Conservation (phyloP, 2,329 filamentous ascomycete species). For the Botryotinia globosa region DNA sequence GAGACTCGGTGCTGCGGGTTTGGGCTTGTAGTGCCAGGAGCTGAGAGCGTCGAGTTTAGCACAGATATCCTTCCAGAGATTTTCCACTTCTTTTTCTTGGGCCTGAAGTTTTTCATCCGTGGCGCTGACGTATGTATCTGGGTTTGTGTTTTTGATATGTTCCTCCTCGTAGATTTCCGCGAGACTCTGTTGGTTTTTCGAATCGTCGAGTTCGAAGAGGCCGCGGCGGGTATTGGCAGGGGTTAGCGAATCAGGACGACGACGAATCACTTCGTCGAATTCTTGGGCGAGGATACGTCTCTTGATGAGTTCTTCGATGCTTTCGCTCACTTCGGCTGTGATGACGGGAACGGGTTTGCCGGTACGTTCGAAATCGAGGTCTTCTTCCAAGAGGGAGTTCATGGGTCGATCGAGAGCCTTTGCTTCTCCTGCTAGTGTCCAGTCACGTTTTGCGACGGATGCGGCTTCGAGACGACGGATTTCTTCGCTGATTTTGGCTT, state of each 20-base stretch:
- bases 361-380: constrained; percentile 91
- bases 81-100: constrained; percentile 79
- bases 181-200: constrained; percentile 80
- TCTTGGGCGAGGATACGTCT: constrained; percentile 83
- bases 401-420: constrained; percentile 75
- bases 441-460: constrained; percentile 85
- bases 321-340: constrained; percentile 84
- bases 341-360: constrained; percentile 95
- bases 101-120: constrained; percentile 78
- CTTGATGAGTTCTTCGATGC: constrained; percentile 92
- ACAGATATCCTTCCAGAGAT: constrained; percentile 77
- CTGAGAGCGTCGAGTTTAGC: constrained; percentile 82
- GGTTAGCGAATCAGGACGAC: constrained; percentile 71
- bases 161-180: constrained; percentile 95
- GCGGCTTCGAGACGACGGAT: constrained; percentile 88
- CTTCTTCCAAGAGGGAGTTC: constrained; percentile 91
- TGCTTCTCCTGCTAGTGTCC: constrained; percentile 88
- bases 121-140: constrained; percentile 74
- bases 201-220: constrained; percentile 72
- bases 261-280: constrained; percentile 86
- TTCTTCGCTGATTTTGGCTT: constrained; percentile 82
- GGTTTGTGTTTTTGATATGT: constrained; percentile 74
- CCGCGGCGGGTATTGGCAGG: constrained; percentile 64
- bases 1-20: constrained; percentile 74
- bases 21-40: constrained; percentile 94